Evolutionary conservation across 179 eudicot species (phyloP).

Genomic region (Corrigiola litoralis): DNA sequence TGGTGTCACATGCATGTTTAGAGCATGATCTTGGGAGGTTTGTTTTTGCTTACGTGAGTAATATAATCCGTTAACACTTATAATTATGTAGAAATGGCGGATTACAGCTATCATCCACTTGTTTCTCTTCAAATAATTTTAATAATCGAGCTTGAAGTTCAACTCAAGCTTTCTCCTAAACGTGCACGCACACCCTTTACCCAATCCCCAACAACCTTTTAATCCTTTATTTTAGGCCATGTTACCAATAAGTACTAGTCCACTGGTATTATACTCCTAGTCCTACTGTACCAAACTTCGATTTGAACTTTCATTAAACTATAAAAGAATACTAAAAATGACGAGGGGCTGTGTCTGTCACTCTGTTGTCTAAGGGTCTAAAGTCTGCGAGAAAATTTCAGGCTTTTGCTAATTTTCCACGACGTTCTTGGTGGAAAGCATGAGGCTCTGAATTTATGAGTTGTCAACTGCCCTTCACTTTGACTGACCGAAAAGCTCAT

Average conservation of each 20-base stretch:
- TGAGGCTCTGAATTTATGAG: too few species aligned
- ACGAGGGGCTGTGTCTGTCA: too few species aligned
- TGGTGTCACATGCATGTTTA: too few species aligned
- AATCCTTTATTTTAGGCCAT: conserved; percentile 6
- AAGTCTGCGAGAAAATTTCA: background rate
- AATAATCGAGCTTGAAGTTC: background rate
- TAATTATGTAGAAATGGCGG: background rate
- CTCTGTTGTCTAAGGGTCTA: background rate
- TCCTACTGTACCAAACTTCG: background rate
- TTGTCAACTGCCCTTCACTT: too few species aligned
- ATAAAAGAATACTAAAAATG: too few species aligned
- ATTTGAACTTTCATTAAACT: too few species aligned
- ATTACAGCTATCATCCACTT: conserved; percentile 11
- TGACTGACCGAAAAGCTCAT: too few species aligned
- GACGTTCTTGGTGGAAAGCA: background rate
- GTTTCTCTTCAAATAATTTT: background rate
- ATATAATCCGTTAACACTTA: too few species aligned
- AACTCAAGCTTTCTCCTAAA: background rate
- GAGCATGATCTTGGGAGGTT: background rate
- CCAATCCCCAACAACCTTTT: conserved; percentile 23
- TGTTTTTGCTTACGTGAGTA: background rate
- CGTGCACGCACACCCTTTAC: conserved; percentile 29
- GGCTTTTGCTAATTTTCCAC: background rate
- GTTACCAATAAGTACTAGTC: background rate
- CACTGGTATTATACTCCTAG: background rate